These are phyloP conservation scores for Tinospora cordifolia DNA, from an alignment of 164 flowering plant genomes.

Conservation along the genomic window DNA sequence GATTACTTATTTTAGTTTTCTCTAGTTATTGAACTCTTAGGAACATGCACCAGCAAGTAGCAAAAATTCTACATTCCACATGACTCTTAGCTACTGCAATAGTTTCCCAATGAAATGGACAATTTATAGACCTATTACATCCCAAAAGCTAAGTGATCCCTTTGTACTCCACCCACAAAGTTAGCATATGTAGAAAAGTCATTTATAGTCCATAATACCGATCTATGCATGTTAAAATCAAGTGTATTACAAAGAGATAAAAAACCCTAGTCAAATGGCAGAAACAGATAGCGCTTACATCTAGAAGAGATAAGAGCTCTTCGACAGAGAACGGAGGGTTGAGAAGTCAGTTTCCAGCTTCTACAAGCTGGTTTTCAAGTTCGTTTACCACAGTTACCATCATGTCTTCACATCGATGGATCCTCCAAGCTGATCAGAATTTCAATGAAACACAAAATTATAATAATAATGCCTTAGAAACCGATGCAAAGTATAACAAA, in stretches of 20 bases:
- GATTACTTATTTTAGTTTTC: too few relatives aligned
- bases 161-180: not conserved
- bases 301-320: conserved; percentile 40
- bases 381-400: conserved; percentile 19
- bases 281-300: conserved; percentile 29
- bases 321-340: conserved; percentile 33
- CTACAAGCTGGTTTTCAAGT: conserved; percentile 37
- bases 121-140: too few relatives aligned
- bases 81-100: too few relatives aligned
- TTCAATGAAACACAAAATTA: conserved; percentile 13
- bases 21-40: too few relatives aligned
- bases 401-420: conserved; percentile 21
- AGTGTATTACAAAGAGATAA: not conserved
- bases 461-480: conserved; percentile 15
- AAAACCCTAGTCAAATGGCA: not conserved
- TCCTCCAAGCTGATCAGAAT: conserved; percentile 7
- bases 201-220: too few relatives aligned
- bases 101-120: too few relatives aligned
- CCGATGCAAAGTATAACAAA: not conserved
- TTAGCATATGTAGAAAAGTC: not conserved
- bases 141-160: too few relatives aligned
- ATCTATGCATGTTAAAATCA: not conserved
- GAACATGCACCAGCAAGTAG: too few relatives aligned
- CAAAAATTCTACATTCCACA: too few relatives aligned
- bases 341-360: conserved; percentile 39